These are phyloP conservation scores for Pythium periplocum DNA, from an alignment of 352 stramenopile genomes.

Conservation along the genomic window DNA sequence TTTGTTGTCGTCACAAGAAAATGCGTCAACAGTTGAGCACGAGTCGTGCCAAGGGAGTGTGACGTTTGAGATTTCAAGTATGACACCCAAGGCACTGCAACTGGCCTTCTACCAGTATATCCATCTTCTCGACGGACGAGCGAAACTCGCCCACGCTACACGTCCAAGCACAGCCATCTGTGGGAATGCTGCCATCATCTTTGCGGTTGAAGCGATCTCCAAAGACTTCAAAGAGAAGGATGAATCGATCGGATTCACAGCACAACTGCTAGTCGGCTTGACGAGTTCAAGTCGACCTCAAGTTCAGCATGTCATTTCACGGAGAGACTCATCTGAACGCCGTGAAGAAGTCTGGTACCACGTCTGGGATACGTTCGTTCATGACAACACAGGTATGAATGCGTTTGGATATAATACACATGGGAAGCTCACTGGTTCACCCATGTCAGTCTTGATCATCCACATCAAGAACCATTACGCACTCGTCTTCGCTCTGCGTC, in stretches of 20 bases:
- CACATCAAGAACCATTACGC: constrained; percentile 84
- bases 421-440: background rate
- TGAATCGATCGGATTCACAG: background rate
- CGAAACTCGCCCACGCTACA: constrained; percentile 28
- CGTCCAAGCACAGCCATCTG: constrained; percentile 64
- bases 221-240: constrained; percentile 1
- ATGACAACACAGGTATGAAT: constrained; percentile 6
- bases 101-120: constrained; percentile 33
- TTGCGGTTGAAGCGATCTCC: constrained; percentile 18
- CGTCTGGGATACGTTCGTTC: constrained; percentile 18
- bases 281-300: no score
- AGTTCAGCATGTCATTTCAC: no score
- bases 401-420: no score
- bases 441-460: constrained; percentile 32
- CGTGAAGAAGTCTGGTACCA: constrained; percentile 9
- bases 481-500: constrained; percentile 56
- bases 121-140: constrained; percentile 42
- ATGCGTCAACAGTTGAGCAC: no score
- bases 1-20: no score
- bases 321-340: constrained; percentile 5
- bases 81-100: background rate
- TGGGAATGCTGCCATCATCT: constrained; percentile 54
- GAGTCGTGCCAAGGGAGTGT: no score
- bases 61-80: no score
- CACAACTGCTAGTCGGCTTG: constrained; percentile 7